Conservation (phyloP, 306 rosid genomes). For the Fragaria vesca region DNA sequence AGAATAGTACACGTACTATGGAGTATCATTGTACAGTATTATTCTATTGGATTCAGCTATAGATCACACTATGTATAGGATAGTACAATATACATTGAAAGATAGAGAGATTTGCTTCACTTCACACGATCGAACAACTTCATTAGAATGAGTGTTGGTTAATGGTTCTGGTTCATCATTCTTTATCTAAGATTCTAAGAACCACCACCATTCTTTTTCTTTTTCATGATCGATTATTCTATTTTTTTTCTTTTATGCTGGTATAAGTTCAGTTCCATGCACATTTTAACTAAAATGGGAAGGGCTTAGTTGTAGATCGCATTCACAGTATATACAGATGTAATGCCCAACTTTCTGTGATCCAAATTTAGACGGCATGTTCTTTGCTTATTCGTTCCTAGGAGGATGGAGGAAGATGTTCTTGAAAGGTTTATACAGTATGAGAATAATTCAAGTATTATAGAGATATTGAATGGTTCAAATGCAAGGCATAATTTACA, state of each 20-base stretch:
- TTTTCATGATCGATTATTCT: constrained; percentile 19
- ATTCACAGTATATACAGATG: too few species aligned
- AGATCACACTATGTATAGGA: neutral
- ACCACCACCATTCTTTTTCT: constrained; percentile 32
- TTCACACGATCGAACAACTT: neutral
- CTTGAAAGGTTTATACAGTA: neutral
- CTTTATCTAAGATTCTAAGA: constrained; percentile 15
- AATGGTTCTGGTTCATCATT: constrained; percentile 15
- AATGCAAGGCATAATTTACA: constrained; percentile 12
- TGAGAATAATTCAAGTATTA: neutral
- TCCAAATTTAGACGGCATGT: too few species aligned
- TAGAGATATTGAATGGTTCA: neutral
- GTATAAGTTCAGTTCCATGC: constrained; percentile 18
- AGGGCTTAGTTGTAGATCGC: neutral
- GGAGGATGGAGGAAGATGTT: neutral
- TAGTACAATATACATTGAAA: neutral
- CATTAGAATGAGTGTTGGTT: neutral
- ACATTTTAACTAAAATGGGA: constrained; percentile 15
- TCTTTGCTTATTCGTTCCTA: constrained; percentile 4
- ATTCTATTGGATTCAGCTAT: neutral
- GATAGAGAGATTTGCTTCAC: neutral
- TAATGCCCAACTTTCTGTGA: too few species aligned
- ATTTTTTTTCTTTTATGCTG: constrained; percentile 14
- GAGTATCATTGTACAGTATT: constrained; percentile 12
- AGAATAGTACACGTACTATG: too few species aligned